Evolutionary conservation across 345 rosid genomes (phyloP).

Genomic region (Rhodamnia argentea): DNA sequence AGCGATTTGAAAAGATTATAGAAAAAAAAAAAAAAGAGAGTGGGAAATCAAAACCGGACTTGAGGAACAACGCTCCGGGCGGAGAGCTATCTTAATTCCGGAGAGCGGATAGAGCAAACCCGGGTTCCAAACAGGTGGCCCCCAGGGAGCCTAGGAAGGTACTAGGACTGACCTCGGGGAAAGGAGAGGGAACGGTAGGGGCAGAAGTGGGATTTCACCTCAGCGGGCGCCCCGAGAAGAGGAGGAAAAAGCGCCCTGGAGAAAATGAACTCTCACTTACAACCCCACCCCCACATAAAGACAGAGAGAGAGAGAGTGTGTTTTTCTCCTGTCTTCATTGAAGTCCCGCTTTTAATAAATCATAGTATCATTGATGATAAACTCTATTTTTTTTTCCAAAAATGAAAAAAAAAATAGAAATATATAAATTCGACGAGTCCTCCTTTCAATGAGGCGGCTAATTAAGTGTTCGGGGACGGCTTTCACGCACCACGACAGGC

Average conservation of each 20-base stretch:
- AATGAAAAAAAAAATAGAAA: background rate
- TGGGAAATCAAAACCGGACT: background rate
- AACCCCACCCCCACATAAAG: background rate
- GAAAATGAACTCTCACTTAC: background rate
- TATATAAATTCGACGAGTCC: background rate
- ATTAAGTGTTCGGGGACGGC: accelerated
- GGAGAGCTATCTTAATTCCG: background rate
- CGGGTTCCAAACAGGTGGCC: background rate
- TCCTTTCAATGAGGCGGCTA: accelerated
- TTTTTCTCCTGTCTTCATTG: background rate
- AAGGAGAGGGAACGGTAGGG: background rate
- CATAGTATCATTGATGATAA: background rate
- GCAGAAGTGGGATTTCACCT: background rate
- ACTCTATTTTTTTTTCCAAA: too few relatives aligned
- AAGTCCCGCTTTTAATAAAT: background rate
- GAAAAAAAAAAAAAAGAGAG: too few relatives aligned
- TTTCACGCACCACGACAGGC: background rate
- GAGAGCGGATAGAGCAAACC: background rate
- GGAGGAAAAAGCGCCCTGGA: background rate
- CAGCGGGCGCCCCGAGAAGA: background rate
- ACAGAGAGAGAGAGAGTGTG: background rate
- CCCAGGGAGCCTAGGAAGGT: background rate
- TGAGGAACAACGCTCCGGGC: background rate
- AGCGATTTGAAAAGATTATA: background rate
- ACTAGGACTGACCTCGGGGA: background rate